Base-by-base conservation (phyloP, 176 grass and related monocot genomes). In the Aegilops speltoides region DNA sequence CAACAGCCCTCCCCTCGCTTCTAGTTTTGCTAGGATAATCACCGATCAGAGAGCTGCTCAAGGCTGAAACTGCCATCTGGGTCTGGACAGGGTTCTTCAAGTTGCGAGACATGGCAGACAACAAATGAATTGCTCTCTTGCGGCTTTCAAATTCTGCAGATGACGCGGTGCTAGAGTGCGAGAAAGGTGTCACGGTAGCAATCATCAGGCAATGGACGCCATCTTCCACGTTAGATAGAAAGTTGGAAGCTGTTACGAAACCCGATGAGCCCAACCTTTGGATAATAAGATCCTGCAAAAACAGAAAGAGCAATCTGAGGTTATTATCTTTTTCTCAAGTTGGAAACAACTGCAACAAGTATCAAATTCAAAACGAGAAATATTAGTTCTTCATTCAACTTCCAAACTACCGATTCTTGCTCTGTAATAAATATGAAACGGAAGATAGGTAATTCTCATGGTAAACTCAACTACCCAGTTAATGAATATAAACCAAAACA, bases 41-140 rank as follows among this genome's bases (percentile, higher is more conserved):
- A 28, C 45, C 86, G 77, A 86, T 87, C n/a, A 89, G 29, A 73
- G 86, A 32, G 22, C 72, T 73, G 24, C 88, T 88, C 66, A 92
- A 89, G 65, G 86, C 88, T 88, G 93, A 83, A 84, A 92, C 83
- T 28, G 88, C 88, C 88, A 88, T 92, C 80, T 92, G 93, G 60
- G 86, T 95, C 90, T 92, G 86, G 59, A 95, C 93, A 70, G 93
- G 83, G 88, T 88, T 90, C 29, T 95, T 90, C 76, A 86, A 36
- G 31, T 90, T 95, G 74, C 83, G 72, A 82, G 93, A 72, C 93
- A 95, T 95, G 83, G 46, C 6, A 17, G 61, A 13, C 9, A 15
- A 65, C 33, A 84, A 65, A 77, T 54, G 25, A 76, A 17, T 6
- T 24, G 52, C 78, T 83, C 86, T 86, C 43, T 24, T 26, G 80